These are phyloP conservation scores for Phytopythium oedochilum DNA, from an alignment of 352 stramenopile genomes.

Conservation along the genomic window DNA sequence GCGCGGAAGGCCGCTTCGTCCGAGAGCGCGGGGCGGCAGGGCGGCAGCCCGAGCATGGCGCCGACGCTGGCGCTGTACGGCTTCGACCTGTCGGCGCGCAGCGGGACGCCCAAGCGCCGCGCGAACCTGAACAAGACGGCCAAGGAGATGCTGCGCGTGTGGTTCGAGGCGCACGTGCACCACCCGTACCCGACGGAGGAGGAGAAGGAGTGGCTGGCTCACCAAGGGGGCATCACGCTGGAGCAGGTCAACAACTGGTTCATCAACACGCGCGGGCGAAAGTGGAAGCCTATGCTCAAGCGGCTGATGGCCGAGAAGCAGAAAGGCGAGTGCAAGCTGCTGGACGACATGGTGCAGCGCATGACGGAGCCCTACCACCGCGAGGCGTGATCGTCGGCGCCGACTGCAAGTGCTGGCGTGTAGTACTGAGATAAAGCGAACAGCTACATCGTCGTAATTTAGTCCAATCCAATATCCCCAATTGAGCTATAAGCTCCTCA, in stretches of 20 bases:
- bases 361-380: conserved; percentile 72
- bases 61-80: conserved; percentile 23
- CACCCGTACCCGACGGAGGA: conserved; percentile 84
- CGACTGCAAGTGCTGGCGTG: conserved; percentile 9
- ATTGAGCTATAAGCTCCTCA: not conserved
- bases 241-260: conserved; percentile 90
- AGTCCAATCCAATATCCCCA: conserved; percentile 12
- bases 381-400: conserved; percentile 8
- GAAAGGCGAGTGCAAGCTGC: conserved; percentile 48
- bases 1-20: too few species aligned
- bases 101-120: conserved; percentile 54
- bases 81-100: conserved; percentile 26
- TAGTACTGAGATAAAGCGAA: too few species aligned
- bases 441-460: conserved; percentile 4
- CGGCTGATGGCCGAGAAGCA: conserved; percentile 66
- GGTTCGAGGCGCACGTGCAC: conserved; percentile 82
- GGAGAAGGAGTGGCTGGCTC: conserved; percentile 70
- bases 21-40: not conserved
- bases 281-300: conserved; percentile 85
- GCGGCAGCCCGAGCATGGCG: not conserved
- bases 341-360: conserved; percentile 74
- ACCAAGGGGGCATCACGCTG: conserved; percentile 67
- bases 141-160: conserved; percentile 69
- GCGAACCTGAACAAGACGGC: conserved; percentile 71
- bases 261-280: conserved; percentile 80